phyloP scores from a whole-genome alignment of 2,329 filamentous ascomycete species.

The Claviceps spartinae region DNA sequence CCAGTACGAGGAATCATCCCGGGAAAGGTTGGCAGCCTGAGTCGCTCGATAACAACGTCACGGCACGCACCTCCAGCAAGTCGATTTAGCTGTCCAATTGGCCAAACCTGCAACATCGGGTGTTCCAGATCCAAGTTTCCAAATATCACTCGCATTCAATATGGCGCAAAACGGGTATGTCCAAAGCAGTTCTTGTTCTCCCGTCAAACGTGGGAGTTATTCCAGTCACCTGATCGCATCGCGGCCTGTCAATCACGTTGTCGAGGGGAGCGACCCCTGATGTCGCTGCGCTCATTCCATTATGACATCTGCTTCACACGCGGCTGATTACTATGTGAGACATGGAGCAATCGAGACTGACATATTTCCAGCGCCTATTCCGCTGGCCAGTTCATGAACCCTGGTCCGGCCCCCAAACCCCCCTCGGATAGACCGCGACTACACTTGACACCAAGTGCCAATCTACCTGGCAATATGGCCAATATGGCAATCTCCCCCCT shows the following conservation, averaged over 20 bases:
- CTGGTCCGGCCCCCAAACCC: slow-evolving; percentile 83
- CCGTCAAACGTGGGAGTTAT: neutral
- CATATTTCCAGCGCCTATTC: slow-evolving; percentile 36
- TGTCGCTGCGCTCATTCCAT: neutral
- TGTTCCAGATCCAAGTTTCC: neutral
- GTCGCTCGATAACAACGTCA: neutral
- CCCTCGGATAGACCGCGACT: slow-evolving; percentile 74
- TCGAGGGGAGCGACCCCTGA: neutral
- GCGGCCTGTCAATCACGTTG: neutral
- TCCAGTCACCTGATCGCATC: neutral
- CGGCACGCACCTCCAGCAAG: neutral
- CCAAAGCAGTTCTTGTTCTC: neutral
- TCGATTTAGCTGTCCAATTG: neutral
- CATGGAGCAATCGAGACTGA: slow-evolving; percentile 3
- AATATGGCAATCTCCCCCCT: slow-evolving; percentile 65
- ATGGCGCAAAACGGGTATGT: slow-evolving; percentile 23
- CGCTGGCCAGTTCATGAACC: slow-evolving; percentile 78
- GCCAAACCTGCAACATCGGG: neutral
- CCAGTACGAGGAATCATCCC: neutral
- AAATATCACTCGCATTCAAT: slow-evolving; percentile 8
- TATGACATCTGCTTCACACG: neutral
- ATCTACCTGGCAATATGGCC: slow-evolving; percentile 64
- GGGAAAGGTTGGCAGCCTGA: neutral
- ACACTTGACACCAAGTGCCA: slow-evolving; percentile 62
- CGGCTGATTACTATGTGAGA: neutral